Percentiles rank a stretch among this genome's conserved stretches.
phyloP scores from a whole-genome alignment of 2,329 filamentous ascomycete species.

The Fusarium pseudoanthophilum region DNA sequence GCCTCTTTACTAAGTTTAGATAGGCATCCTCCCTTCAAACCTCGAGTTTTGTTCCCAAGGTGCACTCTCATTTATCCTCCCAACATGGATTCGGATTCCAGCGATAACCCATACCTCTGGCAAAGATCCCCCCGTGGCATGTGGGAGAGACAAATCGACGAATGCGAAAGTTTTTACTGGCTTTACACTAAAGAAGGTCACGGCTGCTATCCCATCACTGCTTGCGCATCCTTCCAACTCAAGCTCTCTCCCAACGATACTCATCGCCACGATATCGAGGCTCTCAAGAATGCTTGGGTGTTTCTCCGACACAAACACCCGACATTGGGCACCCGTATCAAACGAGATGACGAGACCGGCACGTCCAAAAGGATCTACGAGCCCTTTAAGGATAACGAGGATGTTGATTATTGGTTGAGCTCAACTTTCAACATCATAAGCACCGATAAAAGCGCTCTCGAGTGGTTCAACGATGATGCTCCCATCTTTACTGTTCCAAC shows the following conservation, averaged over 20 bases:
- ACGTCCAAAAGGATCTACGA: background rate
- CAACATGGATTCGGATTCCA: accelerated
- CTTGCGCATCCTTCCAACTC: background rate
- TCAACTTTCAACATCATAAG: background rate
- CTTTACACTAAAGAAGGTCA: background rate
- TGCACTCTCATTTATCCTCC: background rate
- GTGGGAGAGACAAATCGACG: background rate
- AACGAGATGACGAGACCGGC: background rate
- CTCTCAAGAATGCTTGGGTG: background rate
- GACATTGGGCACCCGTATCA: background rate
- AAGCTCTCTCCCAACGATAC: accelerated
- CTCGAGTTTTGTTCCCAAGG: too few relatives aligned
- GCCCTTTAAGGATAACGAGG: accelerated
- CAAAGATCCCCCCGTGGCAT: accelerated
- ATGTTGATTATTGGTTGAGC: background rate
- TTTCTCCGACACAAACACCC: background rate
- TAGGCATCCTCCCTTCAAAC: too few relatives aligned
- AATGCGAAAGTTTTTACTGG: background rate
- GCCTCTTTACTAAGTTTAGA: background rate
- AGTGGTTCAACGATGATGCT: background rate
- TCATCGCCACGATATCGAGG: accelerated
- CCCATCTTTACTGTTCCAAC: background rate
- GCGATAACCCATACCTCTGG: background rate
- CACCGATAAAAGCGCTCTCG: background rate
- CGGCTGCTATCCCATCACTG: background rate